phyloP scores from a whole-genome alignment of 2,329 filamentous ascomycete species.

The Phialophora macrospora region DNA sequence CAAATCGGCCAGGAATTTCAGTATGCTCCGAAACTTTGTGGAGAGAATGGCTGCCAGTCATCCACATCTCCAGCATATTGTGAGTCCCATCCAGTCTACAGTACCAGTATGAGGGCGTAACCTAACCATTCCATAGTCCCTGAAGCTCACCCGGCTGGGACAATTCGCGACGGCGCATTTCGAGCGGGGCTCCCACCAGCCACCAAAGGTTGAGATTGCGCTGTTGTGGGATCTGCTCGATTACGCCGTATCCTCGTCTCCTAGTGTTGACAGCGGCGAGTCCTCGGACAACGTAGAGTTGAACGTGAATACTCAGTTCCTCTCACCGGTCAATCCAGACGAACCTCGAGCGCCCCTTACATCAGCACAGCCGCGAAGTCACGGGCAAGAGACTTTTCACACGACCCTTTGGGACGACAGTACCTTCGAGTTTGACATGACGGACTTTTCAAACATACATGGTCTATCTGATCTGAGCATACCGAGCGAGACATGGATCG shows the following conservation, averaged over 20 bases:
- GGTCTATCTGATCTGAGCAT: constrained; percentile 26
- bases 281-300: constrained; percentile 32
- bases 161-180: constrained; percentile 18
- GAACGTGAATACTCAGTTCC: constrained; percentile 35
- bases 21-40: constrained; percentile 29
- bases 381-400: neutral
- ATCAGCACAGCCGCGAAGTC: neutral
- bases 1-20: constrained; percentile 29
- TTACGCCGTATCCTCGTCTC: constrained; percentile 34
- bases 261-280: constrained; percentile 18
- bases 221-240: constrained; percentile 36
- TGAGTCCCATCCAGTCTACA: constrained; percentile 10
- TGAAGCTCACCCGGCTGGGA: constrained; percentile 27
- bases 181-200: constrained; percentile 14
- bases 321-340: constrained; percentile 30
- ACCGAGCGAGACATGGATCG: constrained; percentile 25
- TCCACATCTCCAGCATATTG: constrained; percentile 32
- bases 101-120: neutral
- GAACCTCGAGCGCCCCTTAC: constrained; percentile 8
- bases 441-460: constrained; percentile 28
- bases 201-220: constrained; percentile 33
- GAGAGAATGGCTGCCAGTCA: constrained; percentile 23
- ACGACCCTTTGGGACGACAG: constrained; percentile 27
- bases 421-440: constrained; percentile 32
- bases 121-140: constrained; percentile 10